phyloP scores from a whole-genome alignment of 2,329 filamentous ascomycete genomes.

The Myriangium duriaei region DNA sequence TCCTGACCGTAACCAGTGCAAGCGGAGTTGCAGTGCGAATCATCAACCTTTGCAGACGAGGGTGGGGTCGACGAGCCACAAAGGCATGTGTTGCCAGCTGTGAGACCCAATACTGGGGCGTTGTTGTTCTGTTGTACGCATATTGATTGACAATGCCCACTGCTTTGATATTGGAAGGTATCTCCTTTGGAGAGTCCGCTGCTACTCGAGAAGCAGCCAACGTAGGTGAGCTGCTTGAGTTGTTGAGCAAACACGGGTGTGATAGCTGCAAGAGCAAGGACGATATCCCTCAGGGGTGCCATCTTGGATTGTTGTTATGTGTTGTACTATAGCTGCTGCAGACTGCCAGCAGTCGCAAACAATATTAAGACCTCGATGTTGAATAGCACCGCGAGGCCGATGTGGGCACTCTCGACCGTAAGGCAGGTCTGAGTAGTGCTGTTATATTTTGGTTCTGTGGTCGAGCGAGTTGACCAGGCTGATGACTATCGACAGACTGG shows the following conservation, averaged over 20 bases:
- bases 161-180: conserved; percentile 39
- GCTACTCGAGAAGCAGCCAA: conserved; percentile 41
- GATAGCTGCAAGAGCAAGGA: conserved; percentile 3
- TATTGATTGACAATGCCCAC: conserved; percentile 41
- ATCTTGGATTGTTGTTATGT: neutral
- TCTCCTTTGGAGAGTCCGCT: conserved; percentile 37
- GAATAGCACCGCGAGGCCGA: no score
- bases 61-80: conserved; percentile 62
- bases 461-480: neutral
- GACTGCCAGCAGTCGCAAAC: neutral
- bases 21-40: conserved; percentile 48
- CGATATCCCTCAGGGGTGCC: neutral
- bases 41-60: conserved; percentile 38
- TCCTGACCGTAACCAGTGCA: conserved; percentile 53
- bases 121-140: conserved; percentile 35
- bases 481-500: no score
- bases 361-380: neutral
- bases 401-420: no score
- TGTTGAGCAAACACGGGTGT: conserved; percentile 5
- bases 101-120: conserved; percentile 48
- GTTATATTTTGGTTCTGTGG: no score
- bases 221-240: conserved; percentile 16
- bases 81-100: conserved; percentile 51
- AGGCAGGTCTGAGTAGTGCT: no score
- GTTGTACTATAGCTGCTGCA: neutral